These are phyloP conservation scores for Canna indica DNA, from an alignment of 176 grass and related monocot species.

Conservation along the genomic window DNA sequence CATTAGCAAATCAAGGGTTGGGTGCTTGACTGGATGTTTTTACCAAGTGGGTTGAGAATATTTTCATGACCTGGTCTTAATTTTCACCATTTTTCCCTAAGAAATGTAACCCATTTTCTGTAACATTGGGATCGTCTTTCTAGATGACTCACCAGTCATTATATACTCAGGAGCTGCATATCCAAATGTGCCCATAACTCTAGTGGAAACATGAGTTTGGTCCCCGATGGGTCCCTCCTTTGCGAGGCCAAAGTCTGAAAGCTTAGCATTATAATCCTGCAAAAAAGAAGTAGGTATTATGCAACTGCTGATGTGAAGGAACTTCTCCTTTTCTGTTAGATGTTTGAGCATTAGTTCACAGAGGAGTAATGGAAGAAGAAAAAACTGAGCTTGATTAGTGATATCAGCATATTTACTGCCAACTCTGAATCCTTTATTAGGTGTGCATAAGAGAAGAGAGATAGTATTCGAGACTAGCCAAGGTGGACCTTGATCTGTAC, in stretches of 20 bases:
- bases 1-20: neutral
- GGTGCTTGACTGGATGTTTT: no score
- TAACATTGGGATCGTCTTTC: neutral
- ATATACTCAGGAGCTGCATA: slow-evolving; percentile 13
- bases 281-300: neutral
- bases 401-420: neutral
- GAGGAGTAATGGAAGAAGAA: neutral
- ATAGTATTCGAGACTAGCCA: neutral
- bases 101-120: no score
- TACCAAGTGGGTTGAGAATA: neutral
- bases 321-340: neutral
- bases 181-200: slow-evolving; percentile 4
- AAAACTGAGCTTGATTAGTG: neutral
- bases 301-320: neutral
- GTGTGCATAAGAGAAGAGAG: neutral
- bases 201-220: slow-evolving; percentile 9
- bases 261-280: slow-evolving; percentile 10
- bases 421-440: neutral
- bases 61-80: neutral
- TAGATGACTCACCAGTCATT: slow-evolving; percentile 14
- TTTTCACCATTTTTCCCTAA: no score
- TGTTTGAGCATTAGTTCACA: neutral
- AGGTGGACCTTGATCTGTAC: neutral
- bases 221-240: slow-evolving; percentile 3
- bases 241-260: slow-evolving; percentile 11